Percentiles rank a stretch among this genome's conserved stretches.
These are phyloP conservation scores for Russula griseocarnosa DNA, from an alignment of 768 basidiomycete genomes.

Conservation along the genomic window DNA sequence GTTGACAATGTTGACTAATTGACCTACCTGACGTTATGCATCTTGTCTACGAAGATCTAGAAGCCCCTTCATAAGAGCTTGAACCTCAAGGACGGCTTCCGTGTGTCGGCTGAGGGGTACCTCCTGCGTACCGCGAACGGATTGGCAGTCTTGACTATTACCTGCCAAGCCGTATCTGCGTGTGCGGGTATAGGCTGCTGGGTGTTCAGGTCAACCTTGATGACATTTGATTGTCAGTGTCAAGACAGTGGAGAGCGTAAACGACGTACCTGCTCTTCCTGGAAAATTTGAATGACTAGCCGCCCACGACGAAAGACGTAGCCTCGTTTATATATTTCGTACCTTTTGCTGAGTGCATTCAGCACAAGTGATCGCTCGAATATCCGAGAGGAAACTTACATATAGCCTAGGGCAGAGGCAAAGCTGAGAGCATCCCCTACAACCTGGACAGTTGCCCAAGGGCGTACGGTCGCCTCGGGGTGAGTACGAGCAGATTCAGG, in stretches of 20 bases:
- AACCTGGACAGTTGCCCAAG: conserved; percentile 78
- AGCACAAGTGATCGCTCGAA: conserved; percentile 4
- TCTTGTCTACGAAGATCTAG: conserved; percentile 75
- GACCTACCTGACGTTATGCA: conserved; percentile 37
- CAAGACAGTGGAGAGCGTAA: conserved; percentile 5
- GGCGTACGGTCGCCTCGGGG: conserved; percentile 82
- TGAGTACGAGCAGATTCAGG: conserved; percentile 81
- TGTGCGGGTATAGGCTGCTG: conserved; percentile 75
- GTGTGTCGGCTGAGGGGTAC: conserved; percentile 67
- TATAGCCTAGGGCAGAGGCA: conserved; percentile 73
- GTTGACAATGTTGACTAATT: conserved; percentile 1
- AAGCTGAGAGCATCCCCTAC: conserved; percentile 77
- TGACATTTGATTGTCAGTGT: neutral
- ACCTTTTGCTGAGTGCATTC: conserved; percentile 46
- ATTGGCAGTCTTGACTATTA: conserved; percentile 78
- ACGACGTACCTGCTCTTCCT: conserved; percentile 67
- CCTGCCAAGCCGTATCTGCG: conserved; percentile 78
- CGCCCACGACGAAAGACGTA: conserved; percentile 69
- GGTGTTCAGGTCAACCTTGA: conserved; percentile 68
- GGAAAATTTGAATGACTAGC: conserved; percentile 76
- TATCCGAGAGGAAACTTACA: conserved; percentile 41
- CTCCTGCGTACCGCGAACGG: conserved; percentile 77
- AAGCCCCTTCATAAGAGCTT: conserved; percentile 78
- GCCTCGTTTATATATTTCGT: conserved; percentile 78
- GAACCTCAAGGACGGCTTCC: conserved; percentile 75